These are phyloP conservation scores for Macrotyloma uniflorum DNA, from an alignment of 306 rosid species.

Conservation along the genomic window DNA sequence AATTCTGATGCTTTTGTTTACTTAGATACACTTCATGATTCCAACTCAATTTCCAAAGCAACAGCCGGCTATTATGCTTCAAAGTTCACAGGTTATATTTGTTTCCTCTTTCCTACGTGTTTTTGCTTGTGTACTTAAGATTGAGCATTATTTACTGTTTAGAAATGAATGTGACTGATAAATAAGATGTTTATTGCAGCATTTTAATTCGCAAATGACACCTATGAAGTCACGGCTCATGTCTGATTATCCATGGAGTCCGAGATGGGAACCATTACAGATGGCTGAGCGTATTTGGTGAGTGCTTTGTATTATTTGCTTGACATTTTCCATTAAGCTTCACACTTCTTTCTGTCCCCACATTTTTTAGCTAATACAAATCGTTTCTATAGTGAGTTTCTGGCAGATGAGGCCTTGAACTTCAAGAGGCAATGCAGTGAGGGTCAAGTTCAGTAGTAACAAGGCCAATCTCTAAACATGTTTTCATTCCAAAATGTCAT, in stretches of 20 bases:
- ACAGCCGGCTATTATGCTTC: conserved; percentile 80
- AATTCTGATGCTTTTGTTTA: conserved; percentile 37
- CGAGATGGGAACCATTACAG: conserved; percentile 75
- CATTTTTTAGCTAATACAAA: conserved; percentile 12
- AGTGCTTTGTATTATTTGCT: conserved; percentile 41
- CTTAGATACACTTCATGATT: conserved; percentile 71
- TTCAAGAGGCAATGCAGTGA: conserved; percentile 91
- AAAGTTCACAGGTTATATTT: conserved; percentile 84
- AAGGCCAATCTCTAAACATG: neutral
- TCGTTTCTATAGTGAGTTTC: conserved; percentile 63
- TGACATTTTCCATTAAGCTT: neutral
- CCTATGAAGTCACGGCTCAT: conserved; percentile 65
- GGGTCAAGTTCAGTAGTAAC: conserved; percentile 49
- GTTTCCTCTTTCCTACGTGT: neutral
- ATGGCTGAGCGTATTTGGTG: conserved; percentile 84
- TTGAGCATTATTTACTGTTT: neutral
- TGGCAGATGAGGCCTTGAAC: conserved; percentile 76
- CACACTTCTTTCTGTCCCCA: neutral
- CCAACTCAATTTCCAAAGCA: conserved; percentile 94
- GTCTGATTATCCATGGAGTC: conserved; percentile 86
- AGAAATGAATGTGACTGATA: neutral
- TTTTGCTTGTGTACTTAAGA: neutral
- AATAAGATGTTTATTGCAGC: conserved; percentile 57
- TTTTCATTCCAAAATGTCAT: conserved; percentile 27
- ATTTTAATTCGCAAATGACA: conserved; percentile 72